Evolutionary conservation across 805 yeast genomes (phyloP).

Genomic region (Ogataea methylovora): DNA sequence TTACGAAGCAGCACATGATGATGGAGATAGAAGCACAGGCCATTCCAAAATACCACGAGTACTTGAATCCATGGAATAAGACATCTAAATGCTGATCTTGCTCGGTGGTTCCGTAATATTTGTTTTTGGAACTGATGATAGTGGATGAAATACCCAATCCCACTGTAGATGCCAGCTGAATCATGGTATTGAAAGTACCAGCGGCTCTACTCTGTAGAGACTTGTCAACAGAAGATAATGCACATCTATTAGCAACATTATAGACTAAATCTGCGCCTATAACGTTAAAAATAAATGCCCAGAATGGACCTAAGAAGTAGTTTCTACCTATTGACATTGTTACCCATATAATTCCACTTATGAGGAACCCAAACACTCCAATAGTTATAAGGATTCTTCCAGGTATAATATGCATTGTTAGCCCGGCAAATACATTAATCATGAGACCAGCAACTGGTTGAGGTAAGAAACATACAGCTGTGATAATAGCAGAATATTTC

Average conservation of each 20-base stretch:
- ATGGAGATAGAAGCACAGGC: slow-evolving; percentile 25
- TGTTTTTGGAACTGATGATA: slow-evolving; percentile 26
- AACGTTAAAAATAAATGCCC: slow-evolving; percentile 31
- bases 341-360: slow-evolving; percentile 34
- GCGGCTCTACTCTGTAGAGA: slow-evolving; percentile 38
- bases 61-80: slow-evolving; percentile 26
- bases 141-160: slow-evolving; percentile 36
- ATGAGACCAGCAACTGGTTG: slow-evolving; percentile 34
- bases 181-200: slow-evolving; percentile 38
- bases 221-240: slow-evolving; percentile 32
- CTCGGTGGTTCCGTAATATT: slow-evolving; percentile 21
- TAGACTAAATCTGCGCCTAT: slow-evolving; percentile 41
- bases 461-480: slow-evolving; percentile 37
- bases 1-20: slow-evolving; percentile 24
- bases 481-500: slow-evolving; percentile 30
- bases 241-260: slow-evolving; percentile 36
- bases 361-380: slow-evolving; percentile 29
- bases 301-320: slow-evolving; percentile 40
- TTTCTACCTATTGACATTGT: slow-evolving; percentile 25
- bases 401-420: slow-evolving; percentile 36
- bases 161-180: slow-evolving; percentile 32
- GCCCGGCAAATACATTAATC: slow-evolving; percentile 39
- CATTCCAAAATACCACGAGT: slow-evolving; percentile 32
- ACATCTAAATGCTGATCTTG: slow-evolving; percentile 14
- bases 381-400: slow-evolving; percentile 29